These are phyloP conservation scores for Colletotrichum higginsianum DNA, from an alignment of 2,329 filamentous ascomycete species.

Conservation along the genomic window DNA sequence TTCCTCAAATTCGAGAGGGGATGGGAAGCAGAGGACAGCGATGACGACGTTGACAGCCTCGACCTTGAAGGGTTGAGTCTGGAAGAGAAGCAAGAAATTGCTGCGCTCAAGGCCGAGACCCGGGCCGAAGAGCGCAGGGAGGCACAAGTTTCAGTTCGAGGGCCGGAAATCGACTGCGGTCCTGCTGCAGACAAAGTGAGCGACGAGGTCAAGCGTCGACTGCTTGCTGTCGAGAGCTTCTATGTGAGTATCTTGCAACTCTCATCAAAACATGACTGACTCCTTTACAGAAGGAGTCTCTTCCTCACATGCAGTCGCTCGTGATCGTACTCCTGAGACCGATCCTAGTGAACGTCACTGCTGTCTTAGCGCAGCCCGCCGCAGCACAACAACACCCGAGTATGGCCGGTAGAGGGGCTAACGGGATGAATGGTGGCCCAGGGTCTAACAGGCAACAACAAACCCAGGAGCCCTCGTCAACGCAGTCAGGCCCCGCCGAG, in stretches of 20 bases:
- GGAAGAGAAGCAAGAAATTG: conserved; percentile 60
- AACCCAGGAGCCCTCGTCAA: conserved; percentile 43
- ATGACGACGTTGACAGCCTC: conserved; percentile 63
- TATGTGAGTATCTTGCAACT: conserved; percentile 76
- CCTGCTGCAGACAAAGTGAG: conserved; percentile 64
- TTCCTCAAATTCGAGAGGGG: conserved; percentile 95
- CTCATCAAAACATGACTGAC: conserved; percentile 43
- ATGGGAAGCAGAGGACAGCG: conserved; percentile 75
- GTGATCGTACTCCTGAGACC: conserved; percentile 94
- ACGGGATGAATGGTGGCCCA: conserved; percentile 58
- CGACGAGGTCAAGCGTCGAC: conserved; percentile 72
- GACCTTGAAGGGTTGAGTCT: conserved; percentile 61
- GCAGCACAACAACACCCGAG: conserved; percentile 62
- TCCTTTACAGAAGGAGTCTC: conserved; percentile 72
- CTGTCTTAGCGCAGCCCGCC: conserved; percentile 77
- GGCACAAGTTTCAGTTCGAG: conserved; percentile 44
- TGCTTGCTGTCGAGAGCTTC: conserved; percentile 83
- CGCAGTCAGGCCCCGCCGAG: conserved; percentile 50
- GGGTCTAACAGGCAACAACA: conserved; percentile 50
- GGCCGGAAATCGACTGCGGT: conserved; percentile 62
- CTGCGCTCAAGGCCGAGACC: conserved; percentile 57
- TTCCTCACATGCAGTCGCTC: conserved; percentile 91
- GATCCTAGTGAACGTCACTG: conserved; percentile 88
- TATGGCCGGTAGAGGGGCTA: conserved; percentile 55
- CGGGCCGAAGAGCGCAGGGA: conserved; percentile 49